These are phyloP conservation scores for Coniochaeta hoffmannii DNA, from an alignment of 2,329 filamentous ascomycete genomes.

Conservation along the genomic window DNA sequence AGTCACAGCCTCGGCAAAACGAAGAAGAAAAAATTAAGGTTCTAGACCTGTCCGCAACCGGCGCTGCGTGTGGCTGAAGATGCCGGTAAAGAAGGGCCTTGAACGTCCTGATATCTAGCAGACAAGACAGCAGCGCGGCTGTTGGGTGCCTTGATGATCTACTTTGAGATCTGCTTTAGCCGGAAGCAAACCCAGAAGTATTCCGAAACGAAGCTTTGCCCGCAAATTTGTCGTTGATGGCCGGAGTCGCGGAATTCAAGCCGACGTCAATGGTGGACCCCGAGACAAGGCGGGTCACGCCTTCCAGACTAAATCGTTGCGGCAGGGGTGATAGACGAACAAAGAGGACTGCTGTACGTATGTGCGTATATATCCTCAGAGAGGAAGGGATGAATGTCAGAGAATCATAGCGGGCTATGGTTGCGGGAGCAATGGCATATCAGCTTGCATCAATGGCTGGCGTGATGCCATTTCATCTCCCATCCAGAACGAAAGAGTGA, in stretches of 20 bases:
- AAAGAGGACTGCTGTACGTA: not conserved
- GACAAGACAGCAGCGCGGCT: not conserved
- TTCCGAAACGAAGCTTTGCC: not conserved
- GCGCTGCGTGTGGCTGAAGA: not conserved
- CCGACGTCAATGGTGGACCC: constrained; percentile 1
- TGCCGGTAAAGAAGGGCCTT: not conserved
- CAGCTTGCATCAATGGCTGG: not conserved
- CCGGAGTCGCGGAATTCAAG: not conserved
- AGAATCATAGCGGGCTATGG: not conserved
- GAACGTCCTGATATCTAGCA: not conserved
- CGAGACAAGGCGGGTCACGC: not conserved
- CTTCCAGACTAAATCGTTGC: not conserved
- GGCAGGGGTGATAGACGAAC: not conserved
- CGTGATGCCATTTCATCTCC: not conserved
- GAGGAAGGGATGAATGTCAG: not conserved
- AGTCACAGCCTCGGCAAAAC: not conserved
- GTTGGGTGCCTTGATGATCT: not conserved
- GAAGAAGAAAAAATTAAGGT: too few species aligned
- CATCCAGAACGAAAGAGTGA: not conserved
- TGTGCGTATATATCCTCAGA: not conserved
- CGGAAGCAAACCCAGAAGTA: not conserved
- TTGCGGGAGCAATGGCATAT: not conserved
- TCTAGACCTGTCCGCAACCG: not conserved
- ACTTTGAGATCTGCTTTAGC: constrained; percentile 1
- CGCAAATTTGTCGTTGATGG: constrained; percentile 4